Evolutionary conservation across 2,329 filamentous ascomycete genomes (phyloP).

Genomic region (Colletotrichum sidae): DNA sequence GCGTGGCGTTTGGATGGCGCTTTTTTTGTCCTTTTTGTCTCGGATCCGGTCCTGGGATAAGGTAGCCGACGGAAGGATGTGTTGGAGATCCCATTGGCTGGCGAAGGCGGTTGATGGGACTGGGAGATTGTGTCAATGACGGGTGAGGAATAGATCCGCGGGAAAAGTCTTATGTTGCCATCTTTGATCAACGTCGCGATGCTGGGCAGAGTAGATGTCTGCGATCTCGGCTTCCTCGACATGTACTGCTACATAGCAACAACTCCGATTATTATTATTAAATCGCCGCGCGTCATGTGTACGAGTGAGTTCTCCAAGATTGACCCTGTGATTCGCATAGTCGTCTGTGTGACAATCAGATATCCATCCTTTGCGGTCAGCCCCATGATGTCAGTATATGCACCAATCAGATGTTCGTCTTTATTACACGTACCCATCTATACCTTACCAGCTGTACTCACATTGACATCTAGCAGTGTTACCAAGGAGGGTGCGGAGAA

Average conservation of each 20-base stretch:
- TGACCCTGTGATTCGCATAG: background rate
- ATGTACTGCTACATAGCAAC: slow-evolving; percentile 30
- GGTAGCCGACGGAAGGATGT: background rate
- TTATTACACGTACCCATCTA: too few relatives aligned
- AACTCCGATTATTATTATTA: slow-evolving; percentile 7
- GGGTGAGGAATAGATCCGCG: slow-evolving; percentile 1
- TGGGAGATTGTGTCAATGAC: background rate
- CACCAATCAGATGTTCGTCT: too few relatives aligned
- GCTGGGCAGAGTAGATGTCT: slow-evolving; percentile 14
- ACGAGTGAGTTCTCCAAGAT: background rate
- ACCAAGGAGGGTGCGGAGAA: too few relatives aligned
- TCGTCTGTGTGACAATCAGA: too few relatives aligned
- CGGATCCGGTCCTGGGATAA: slow-evolving; percentile 1
- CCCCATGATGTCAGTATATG: too few relatives aligned
- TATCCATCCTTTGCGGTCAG: too few relatives aligned
- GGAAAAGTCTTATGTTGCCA: slow-evolving; percentile 1
- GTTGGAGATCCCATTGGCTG: background rate
- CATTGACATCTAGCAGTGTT: too few relatives aligned
- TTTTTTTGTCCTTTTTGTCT: background rate
- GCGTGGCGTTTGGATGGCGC: slow-evolving; percentile 28
- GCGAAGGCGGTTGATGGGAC: background rate
- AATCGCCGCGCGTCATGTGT: background rate
- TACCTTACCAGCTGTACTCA: too few relatives aligned
- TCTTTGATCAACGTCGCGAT: slow-evolving; percentile 17
- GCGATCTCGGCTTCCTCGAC: slow-evolving; percentile 21